Conservation (phyloP, 192 early-diverging fungal genomes). For the Entrophospora sp. region DNA sequence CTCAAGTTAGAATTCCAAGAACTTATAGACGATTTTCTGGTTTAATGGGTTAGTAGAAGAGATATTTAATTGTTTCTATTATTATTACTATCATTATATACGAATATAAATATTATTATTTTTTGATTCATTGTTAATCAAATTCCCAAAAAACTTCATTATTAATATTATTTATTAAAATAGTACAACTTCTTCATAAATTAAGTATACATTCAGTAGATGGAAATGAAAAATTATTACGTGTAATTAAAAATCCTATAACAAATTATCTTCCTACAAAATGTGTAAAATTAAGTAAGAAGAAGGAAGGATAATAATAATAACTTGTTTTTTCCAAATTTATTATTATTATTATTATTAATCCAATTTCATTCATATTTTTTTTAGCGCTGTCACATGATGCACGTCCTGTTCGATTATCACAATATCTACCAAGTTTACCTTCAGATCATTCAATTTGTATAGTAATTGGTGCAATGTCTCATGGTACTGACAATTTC, state of each 20-base stretch:
- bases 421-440: slow-evolving; percentile 74
- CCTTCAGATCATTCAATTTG: slow-evolving; percentile 74
- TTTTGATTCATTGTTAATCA: no score
- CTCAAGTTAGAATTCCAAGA: slow-evolving; percentile 96
- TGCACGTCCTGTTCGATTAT: slow-evolving; percentile 72
- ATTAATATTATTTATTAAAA: not conserved
- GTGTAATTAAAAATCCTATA: slow-evolving; percentile 96
- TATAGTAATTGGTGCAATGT: slow-evolving; percentile 93
- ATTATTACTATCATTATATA: no score
- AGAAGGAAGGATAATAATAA: no score
- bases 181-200: slow-evolving; percentile 97
- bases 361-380: not conserved
- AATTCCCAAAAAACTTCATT: no score
- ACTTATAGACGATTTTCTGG: slow-evolving; percentile 99
- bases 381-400: slow-evolving; percentile 76
- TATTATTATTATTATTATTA: not conserved
- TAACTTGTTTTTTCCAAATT: not conserved
- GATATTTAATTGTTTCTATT: not conserved
- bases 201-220: slow-evolving; percentile 87
- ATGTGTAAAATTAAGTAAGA: slow-evolving; percentile 73
- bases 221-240: slow-evolving; percentile 85
- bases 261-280: slow-evolving; percentile 92
- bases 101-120: no score
- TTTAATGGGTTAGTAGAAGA: slow-evolving; percentile 67
- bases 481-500: slow-evolving; percentile 93